Percentiles rank a stretch among this genome's conserved stretches.
Evolutionary conservation across 306 rosid genomes (phyloP).

Genomic region (Betula pendula): DNA sequence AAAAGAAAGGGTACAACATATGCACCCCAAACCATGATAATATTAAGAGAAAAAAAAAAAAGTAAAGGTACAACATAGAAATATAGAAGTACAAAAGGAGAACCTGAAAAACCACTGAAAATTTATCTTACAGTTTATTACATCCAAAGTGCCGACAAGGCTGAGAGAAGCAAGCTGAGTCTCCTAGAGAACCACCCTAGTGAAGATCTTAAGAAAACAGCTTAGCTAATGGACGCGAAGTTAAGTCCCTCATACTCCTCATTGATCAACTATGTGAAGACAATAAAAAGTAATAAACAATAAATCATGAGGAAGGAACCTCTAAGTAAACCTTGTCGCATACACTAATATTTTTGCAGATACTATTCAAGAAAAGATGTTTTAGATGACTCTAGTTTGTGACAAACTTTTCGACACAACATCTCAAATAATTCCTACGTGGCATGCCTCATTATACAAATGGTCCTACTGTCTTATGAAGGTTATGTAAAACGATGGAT

Average conservation of each 20-base stretch:
- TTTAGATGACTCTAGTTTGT: background rate
- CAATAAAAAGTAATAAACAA: background rate
- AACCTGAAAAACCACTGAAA: background rate
- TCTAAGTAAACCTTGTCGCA: background rate
- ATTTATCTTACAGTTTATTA: background rate
- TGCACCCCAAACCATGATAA: too few relatives aligned
- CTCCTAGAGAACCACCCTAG: background rate
- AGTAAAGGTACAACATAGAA: background rate
- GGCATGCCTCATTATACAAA: background rate
- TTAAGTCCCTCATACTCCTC: background rate
- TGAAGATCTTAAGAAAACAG: background rate
- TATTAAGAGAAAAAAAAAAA: background rate
- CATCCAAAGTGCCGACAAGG: background rate
- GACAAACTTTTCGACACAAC: background rate
- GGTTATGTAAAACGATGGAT: background rate
- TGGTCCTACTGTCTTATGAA: background rate
- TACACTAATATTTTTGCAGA: background rate
- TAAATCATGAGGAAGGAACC: background rate
- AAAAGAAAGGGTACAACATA: background rate
- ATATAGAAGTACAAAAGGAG: background rate
- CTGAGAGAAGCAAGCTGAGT: background rate
- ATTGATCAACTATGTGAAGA: background rate
- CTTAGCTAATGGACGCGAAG: background rate
- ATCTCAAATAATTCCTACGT: background rate
- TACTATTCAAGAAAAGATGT: too few relatives aligned